These are phyloP conservation scores for Mycena vulgaris DNA, from an alignment of 768 basidiomycete genomes.

Conservation along the genomic window DNA sequence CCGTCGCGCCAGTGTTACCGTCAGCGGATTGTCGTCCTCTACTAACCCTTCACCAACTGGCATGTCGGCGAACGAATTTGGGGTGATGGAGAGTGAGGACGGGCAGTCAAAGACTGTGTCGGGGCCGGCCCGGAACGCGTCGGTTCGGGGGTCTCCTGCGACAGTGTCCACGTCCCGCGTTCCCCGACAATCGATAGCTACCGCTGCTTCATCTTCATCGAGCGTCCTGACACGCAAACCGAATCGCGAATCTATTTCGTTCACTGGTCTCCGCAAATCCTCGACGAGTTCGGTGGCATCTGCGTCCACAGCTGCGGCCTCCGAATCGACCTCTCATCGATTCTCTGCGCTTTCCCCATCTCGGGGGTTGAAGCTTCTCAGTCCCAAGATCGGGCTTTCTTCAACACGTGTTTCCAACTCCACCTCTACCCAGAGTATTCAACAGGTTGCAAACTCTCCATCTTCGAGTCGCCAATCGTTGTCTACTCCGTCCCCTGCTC, in stretches of 20 bases:
- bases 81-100: constrained; percentile 80
- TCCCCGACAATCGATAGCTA: constrained; percentile 73
- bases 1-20: constrained; percentile 78
- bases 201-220: constrained; percentile 60
- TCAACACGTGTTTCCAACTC: constrained; percentile 70
- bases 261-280: constrained; percentile 83
- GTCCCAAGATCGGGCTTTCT: constrained; percentile 80
- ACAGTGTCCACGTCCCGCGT: constrained; percentile 68
- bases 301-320: constrained; percentile 66
- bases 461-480: constrained; percentile 82
- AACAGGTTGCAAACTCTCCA: constrained; percentile 71
- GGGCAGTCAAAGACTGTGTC: constrained; percentile 61
- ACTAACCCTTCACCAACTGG: constrained; percentile 76
- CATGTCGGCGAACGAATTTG: constrained; percentile 79
- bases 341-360: constrained; percentile 91
- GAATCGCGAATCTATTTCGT: constrained; percentile 86
- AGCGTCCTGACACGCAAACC: constrained; percentile 72
- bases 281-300: constrained; percentile 88
- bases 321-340: constrained; percentile 60
- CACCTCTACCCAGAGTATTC: constrained; percentile 63
- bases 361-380: constrained; percentile 85
- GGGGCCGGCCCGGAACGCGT: constrained; percentile 62
- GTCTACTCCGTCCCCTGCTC: constrained; percentile 89
- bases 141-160: constrained; percentile 78
- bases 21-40: constrained; percentile 66